Base-by-base conservation (phyloP, 2,329 filamentous ascomycete genomes). In the Monosporascus sp. region DNA sequence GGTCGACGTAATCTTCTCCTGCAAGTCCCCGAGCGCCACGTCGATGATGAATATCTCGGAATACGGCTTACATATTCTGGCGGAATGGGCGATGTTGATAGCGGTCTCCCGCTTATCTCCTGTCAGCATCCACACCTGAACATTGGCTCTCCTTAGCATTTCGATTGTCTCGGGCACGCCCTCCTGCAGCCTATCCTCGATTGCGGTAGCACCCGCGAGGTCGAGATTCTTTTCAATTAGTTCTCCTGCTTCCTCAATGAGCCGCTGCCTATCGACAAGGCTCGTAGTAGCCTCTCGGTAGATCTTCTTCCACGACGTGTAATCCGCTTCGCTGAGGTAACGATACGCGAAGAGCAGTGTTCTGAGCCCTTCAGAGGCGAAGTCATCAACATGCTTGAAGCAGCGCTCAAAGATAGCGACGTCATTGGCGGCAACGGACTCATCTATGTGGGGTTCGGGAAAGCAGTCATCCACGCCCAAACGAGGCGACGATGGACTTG, bases 91-190 rank as follows among this genome's bases (percentile, higher is more conserved):
- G 59, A 96, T 93, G 64, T 95, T 95, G 72, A 96, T 93, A 44
- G 91, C 91, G 0, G 91, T 96, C 72, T 96, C 91, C 46, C 91
- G 82, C 71, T 95, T 96, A 69, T 97, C 92, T 31, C 92, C 92
- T 2, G 92, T 97, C 47, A 97, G 77, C 92, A 97, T 96, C 92
- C 92, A 97, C 59, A 97, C 84, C 70, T 94, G 95, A 74, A 97
- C 94, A 57, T 91, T 91, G 1, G 91, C 92, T 22, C 91, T 81
- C 40, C 90, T 82, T 17, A 97, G 77, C 71, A 93, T 94, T 68
- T 96, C 92, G 55, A 97, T 94, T 0, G 92, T 90, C 66, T 96
- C 91, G 0, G 92, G 91, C 0, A 97, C 92, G 7, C 91, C 92
- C 54, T 87, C 82, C 67, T 97, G 92, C 35, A 97, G 77, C 68